These are phyloP conservation scores for Zychaea mexicana DNA, from an alignment of 371 early-diverging fungal genomes.

Conservation along the genomic window DNA sequence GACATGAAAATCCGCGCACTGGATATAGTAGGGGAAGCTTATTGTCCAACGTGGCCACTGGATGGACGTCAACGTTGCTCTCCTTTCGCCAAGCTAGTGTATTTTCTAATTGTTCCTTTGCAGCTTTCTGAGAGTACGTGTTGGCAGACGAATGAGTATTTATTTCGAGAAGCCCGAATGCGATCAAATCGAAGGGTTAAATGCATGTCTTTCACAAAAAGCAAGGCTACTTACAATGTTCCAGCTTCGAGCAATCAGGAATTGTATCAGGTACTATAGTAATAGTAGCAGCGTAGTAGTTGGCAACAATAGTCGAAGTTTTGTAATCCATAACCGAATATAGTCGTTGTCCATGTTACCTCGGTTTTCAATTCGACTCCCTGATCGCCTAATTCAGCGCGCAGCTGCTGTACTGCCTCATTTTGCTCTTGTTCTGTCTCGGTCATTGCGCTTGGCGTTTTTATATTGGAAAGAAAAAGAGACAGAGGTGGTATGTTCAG, in stretches of 20 bases:
- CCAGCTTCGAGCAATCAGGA: conserved; percentile 64
- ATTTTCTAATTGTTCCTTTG: conserved; percentile 66
- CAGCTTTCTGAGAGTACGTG: conserved; percentile 48
- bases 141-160: neutral
- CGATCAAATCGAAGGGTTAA: neutral
- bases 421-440: conserved; percentile 6
- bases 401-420: neutral
- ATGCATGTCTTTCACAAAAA: neutral
- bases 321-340: neutral
- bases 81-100: conserved; percentile 73
- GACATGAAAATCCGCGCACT: conserved; percentile 68
- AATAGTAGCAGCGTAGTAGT: neutral
- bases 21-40: conserved; percentile 70
- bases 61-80: conserved; percentile 69
- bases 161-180: neutral
- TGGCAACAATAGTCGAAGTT: neutral
- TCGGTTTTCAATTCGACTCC: neutral
- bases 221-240: conserved; percentile 51
- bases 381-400: neutral
- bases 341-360: neutral
- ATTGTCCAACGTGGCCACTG: conserved; percentile 66
- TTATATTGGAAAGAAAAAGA: too few relatives aligned
- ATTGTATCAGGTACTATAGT: conserved; percentile 56
- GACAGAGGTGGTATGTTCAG: too few relatives aligned
- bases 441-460: too few relatives aligned